Percentiles rank a stretch among this genome's conserved stretches.
These are phyloP conservation scores for Ballota nigra DNA, from an alignment of 257 asterid species.

Conservation along the genomic window DNA sequence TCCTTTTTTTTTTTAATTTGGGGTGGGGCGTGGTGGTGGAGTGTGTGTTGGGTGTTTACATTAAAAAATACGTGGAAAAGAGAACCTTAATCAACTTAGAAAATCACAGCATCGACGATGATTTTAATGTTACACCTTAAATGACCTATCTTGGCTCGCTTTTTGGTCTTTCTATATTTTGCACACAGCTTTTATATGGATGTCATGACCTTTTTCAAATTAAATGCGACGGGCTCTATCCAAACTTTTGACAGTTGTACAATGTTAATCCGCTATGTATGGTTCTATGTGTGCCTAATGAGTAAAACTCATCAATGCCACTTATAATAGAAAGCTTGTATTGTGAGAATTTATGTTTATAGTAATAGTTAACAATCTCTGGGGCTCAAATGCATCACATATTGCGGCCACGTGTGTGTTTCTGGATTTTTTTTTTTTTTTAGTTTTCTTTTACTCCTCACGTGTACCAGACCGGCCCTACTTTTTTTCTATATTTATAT, in stretches of 20 bases:
- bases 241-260: not conserved
- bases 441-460: not conserved
- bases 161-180: not conserved
- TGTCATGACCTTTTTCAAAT: not conserved
- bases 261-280: not conserved
- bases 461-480: not conserved
- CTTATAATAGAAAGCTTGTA: not conserved
- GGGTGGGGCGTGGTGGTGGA: no score
- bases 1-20: no score
- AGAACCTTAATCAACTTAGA: no score
- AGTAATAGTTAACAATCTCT: not conserved
- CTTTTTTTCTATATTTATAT: not conserved
- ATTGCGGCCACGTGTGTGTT: not conserved
- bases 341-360: not conserved
- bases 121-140: no score
- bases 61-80: no score
- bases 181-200: not conserved
- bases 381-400: not conserved
- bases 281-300: not conserved
- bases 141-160: not conserved
- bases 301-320: not conserved
- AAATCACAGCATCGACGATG: no score
- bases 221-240: not conserved
- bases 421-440: not conserved
- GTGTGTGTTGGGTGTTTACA: no score